phyloP scores from a whole-genome alignment of 768 basidiomycete species.

The Leccinum ochraceum region DNA sequence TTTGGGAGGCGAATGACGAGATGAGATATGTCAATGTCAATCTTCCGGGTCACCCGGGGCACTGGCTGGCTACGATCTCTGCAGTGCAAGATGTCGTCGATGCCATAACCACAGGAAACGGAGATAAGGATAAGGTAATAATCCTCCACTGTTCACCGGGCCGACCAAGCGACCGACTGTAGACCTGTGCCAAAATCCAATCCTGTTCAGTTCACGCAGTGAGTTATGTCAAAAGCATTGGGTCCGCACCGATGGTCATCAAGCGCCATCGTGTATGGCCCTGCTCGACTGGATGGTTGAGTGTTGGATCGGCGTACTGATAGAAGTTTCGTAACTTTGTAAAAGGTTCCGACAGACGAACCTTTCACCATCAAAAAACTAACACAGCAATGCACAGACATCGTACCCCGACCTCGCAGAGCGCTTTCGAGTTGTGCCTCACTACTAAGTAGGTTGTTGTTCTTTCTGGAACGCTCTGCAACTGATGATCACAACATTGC shows the following conservation, averaged over 20 bases:
- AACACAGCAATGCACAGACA: no score
- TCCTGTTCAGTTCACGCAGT: neutral
- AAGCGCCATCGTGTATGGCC: neutral
- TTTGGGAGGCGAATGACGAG: no score
- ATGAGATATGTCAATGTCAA: neutral
- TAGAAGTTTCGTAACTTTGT: neutral
- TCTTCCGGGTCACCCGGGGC: neutral
- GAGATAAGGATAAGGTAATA: neutral
- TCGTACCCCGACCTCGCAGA: no score
- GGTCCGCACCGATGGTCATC: neutral
- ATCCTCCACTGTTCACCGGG: neutral
- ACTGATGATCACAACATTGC: neutral
- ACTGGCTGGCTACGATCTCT: neutral
- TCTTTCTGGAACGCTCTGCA: neutral
- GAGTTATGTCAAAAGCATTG: neutral
- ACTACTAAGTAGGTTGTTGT: no score
- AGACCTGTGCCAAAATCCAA: neutral
- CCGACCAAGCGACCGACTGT: no score
- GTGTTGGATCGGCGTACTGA: neutral
- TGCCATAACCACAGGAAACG: neutral
- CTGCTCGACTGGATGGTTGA: neutral
- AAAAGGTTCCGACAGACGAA: neutral
- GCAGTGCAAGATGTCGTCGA: neutral
- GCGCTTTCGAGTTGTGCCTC: no score
- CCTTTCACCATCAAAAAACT: neutral